Evolutionary conservation across 148 eudicot genomes (phyloP), one percentile per base, ranked within the genome.

Genomic region (Chenopodium formosanum): DNA sequence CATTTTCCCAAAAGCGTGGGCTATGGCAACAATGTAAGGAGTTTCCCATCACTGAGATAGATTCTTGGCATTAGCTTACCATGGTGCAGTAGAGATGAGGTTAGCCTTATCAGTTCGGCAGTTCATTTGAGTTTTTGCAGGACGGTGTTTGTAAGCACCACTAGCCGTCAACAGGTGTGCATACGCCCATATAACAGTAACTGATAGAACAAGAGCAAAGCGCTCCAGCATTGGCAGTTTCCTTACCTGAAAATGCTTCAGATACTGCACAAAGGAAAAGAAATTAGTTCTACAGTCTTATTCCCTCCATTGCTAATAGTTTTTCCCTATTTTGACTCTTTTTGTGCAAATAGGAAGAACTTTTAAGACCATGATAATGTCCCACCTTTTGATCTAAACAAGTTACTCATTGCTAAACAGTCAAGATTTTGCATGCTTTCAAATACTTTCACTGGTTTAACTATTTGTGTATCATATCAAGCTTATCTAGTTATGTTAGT

Each of bases 131-230:
- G 98, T 96, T 81, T 80, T 78, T 81, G 88, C 94, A 8, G 99
- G 94, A 22, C 86, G 92, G 83, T 96, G 94, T 86, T 87, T 96
- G 83, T 96, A 96, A 29, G 99, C 99, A 52, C 98, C 98, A 87
- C 99, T 94, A 63, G 95, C 97, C 73, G 99, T 94, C 78, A 96
- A 81, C 65, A 96, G 92, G 83, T 96, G 98, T 31, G 99, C 97
- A 82, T 92, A 96, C 56, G 99, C 99, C 99, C 99, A 96, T 69
- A 94, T 94, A 50, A 94, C 86, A 29, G 90, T 85, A 22, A 94
- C 78, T 4, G 99, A 88, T 78, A 96, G 82, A 68, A 96, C 80
- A 48, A 96, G 94, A 50, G 95, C 99, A 72, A 96, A 96, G 10
- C 99, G 83, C 89, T 96, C 99, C 74, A 96, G 84, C 80, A 96